Percentiles rank a stretch among this genome's conserved stretches.
Evolutionary conservation across 495 filamentous ascomycete genomes (phyloP).

Genomic region (Penicillium salamii): DNA sequence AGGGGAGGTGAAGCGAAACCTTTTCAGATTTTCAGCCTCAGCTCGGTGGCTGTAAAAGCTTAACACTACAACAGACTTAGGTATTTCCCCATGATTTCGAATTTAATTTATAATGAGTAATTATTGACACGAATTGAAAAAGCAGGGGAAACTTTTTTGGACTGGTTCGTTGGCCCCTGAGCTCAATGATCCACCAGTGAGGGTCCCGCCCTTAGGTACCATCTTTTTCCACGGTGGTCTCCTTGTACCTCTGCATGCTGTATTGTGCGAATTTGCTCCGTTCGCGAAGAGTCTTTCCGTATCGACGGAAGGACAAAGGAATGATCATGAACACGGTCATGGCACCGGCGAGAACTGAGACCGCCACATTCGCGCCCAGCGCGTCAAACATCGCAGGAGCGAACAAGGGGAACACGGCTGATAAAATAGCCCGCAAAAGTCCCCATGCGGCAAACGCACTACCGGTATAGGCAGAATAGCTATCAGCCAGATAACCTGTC

Average conservation of each 20-base stretch:
- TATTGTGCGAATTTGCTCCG: slow-evolving; percentile 42
- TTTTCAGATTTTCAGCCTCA: too few relatives aligned
- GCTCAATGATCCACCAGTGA: too few relatives aligned
- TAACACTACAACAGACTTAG: too few relatives aligned
- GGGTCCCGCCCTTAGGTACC: not conserved
- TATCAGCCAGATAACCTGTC: slow-evolving; percentile 45
- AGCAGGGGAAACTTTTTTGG: too few relatives aligned
- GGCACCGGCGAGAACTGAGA: slow-evolving; percentile 22
- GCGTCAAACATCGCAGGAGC: slow-evolving; percentile 34
- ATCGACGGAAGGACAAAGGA: slow-evolving; percentile 26
- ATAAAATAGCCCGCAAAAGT: slow-evolving; percentile 34
- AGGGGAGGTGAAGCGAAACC: too few relatives aligned
- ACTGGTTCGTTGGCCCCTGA: too few relatives aligned
- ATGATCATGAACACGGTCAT: too few relatives aligned
- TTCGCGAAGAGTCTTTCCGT: slow-evolving; percentile 35
- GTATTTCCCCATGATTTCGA: too few relatives aligned
- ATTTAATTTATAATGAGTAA: too few relatives aligned
- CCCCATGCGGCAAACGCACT: slow-evolving; percentile 40
- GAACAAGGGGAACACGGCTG: slow-evolving; percentile 42
- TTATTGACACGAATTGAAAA: too few relatives aligned
- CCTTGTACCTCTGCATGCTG: slow-evolving; percentile 25
- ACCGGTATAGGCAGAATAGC: slow-evolving; percentile 41
- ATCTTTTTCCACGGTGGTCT: slow-evolving; percentile 16
- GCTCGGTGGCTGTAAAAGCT: too few relatives aligned
- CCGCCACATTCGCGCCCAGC: slow-evolving; percentile 38